These are phyloP conservation scores for Stylosanthes scabra DNA, from an alignment of 331 rosid genomes.

Conservation along the genomic window DNA sequence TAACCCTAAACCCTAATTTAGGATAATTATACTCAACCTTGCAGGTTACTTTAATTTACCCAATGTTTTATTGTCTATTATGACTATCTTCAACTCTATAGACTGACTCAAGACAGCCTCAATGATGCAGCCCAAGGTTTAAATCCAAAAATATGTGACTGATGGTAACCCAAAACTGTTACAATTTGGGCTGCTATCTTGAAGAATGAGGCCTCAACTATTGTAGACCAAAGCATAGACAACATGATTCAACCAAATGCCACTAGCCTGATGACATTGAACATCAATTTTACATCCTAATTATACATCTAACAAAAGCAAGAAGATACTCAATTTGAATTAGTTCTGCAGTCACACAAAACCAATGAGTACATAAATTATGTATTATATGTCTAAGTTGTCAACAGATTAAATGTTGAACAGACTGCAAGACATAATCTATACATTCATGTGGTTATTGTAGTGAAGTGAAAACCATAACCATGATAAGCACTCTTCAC, in stretches of 20 bases:
- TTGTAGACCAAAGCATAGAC: slow-evolving; percentile 17
- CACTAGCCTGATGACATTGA: slow-evolving; percentile 17
- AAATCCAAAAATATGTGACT: slow-evolving; percentile 18
- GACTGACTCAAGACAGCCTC: slow-evolving; percentile 11
- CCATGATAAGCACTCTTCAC: slow-evolving; percentile 31
- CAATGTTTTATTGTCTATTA: too few relatives aligned
- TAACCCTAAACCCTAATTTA: too few relatives aligned
- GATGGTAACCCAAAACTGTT: slow-evolving; percentile 25
- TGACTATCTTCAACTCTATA: not conserved
- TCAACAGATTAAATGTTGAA: slow-evolving; percentile 24
- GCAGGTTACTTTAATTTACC: too few relatives aligned
- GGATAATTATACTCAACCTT: too few relatives aligned
- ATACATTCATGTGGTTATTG: not conserved
- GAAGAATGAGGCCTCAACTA: slow-evolving; percentile 33
- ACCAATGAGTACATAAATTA: slow-evolving; percentile 6
- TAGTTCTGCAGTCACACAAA: slow-evolving; percentile 17
- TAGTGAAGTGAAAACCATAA: not conserved
- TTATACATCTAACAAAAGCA: slow-evolving; percentile 26
- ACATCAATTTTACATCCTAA: slow-evolving; percentile 33
- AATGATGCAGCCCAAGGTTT: slow-evolving; percentile 28
- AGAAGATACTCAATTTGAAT: slow-evolving; percentile 22
- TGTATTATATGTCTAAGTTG: not conserved
- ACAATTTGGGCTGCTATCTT: slow-evolving; percentile 40
- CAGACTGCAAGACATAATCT: slow-evolving; percentile 8
- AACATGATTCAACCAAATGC: slow-evolving; percentile 10